Conservation (phyloP, 768 basidiomycete genomes). For the Psilocybe subaeruginosa region DNA sequence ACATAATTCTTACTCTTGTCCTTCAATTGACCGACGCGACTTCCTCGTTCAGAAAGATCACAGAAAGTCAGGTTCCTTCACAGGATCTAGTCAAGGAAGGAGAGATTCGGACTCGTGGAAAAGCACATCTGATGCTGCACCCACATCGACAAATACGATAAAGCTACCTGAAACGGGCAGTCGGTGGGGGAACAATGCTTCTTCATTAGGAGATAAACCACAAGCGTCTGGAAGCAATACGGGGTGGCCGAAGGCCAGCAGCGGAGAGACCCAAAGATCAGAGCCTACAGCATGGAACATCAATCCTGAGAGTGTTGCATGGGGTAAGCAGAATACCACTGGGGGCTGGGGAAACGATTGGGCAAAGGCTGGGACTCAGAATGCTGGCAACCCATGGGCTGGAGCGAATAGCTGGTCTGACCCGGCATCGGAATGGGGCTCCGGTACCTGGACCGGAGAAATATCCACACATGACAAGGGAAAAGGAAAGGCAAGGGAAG, state of each 20-base stretch:
- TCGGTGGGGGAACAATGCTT: not conserved
- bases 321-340: not conserved
- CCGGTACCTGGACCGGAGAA: not conserved
- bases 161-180: conserved; percentile 3
- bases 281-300: not conserved
- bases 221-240: not conserved
- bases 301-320: not conserved
- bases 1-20: not conserved
- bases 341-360: not conserved
- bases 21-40: not conserved
- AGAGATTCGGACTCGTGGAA: not conserved
- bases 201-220: not conserved
- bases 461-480: conserved; percentile 8
- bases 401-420: not conserved
- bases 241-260: not conserved
- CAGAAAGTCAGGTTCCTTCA: not conserved
- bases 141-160: not conserved
- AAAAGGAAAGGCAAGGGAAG: conserved; percentile 13
- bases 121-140: not conserved
- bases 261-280: not conserved
- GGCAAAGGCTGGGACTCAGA: not conserved
- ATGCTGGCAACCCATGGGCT: not conserved
- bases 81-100: not conserved
- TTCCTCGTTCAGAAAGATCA: not conserved
- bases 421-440: not conserved